Percentiles rank a stretch among this genome's conserved stretches.
These are phyloP conservation scores for Acorus calamus DNA, from an alignment of 106 monocot genomes.

Conservation along the genomic window DNA sequence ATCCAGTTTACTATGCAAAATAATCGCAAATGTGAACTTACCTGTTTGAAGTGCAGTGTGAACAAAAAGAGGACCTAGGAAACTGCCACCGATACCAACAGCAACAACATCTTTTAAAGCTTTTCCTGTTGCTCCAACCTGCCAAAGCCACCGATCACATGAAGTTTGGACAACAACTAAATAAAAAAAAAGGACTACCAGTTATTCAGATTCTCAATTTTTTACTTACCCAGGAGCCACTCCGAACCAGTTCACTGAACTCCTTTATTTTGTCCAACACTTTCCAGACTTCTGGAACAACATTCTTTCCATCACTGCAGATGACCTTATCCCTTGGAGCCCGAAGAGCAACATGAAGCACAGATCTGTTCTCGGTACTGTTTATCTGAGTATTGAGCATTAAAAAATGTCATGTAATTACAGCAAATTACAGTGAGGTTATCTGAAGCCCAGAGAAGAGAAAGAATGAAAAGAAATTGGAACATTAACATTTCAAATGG, in stretches of 20 bases:
- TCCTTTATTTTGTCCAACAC: slow-evolving; percentile 84
- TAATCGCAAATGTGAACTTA: slow-evolving; percentile 6
- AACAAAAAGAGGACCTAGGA: slow-evolving; percentile 88
- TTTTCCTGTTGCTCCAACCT: slow-evolving; percentile 96
- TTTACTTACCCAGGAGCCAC: slow-evolving; percentile 79
- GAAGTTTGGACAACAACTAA: no score
- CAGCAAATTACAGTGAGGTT: no score
- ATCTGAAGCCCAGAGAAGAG: no score
- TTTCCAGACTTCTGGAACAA: slow-evolving; percentile 82
- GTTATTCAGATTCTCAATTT: neutral
- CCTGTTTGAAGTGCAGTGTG: slow-evolving; percentile 96
- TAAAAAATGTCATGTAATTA: no score
- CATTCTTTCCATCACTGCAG: slow-evolving; percentile 65
- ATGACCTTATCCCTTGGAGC: slow-evolving; percentile 71
- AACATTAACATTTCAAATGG: no score
- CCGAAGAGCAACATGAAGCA: slow-evolving; percentile 80
- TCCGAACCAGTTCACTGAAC: slow-evolving; percentile 69
- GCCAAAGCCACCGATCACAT: neutral
- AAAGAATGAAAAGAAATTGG: no score
- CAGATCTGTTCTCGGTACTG: slow-evolving; percentile 83
- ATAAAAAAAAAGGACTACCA: no score
- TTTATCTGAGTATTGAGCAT: slow-evolving; percentile 46
- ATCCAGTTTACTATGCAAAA: neutral
- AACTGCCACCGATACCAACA: slow-evolving; percentile 93
- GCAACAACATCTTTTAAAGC: slow-evolving; percentile 79